A percentile compares a stretch with the other conserved stretches of the same genome.
These are phyloP conservation scores for Centrapalus pauciflorus DNA, from an alignment of 129 eudicot genomes.

Conservation along the genomic window DNA sequence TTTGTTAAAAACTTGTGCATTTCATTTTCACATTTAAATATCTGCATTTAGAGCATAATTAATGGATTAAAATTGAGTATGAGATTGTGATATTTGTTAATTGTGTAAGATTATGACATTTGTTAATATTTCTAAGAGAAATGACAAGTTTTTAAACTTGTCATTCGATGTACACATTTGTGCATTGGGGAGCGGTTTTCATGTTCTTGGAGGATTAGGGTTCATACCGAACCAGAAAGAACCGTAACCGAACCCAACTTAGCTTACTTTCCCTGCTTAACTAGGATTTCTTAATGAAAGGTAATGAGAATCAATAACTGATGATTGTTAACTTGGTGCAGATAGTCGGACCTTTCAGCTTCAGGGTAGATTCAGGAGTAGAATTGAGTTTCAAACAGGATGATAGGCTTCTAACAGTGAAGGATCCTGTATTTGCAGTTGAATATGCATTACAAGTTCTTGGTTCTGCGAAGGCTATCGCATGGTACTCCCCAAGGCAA, in stretches of 20 bases:
- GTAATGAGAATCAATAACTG: background rate
- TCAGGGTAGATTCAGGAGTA: conserved; percentile 75
- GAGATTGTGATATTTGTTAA: too few species aligned
- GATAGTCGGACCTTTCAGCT: conserved; percentile 85
- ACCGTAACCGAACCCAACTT: too few species aligned
- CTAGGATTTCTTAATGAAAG: background rate
- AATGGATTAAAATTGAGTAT: too few species aligned
- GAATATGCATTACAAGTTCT: conserved; percentile 94
- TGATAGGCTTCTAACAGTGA: conserved; percentile 34
- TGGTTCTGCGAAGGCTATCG: conserved; percentile 82
- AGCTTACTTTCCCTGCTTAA: background rate
- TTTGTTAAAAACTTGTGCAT: too few species aligned
- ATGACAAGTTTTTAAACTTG: too few species aligned
- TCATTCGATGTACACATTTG: background rate
- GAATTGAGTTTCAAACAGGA: conserved; percentile 39
- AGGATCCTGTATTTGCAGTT: conserved; percentile 75
- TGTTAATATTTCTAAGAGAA: background rate
- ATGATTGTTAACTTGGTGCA: conserved; percentile 28
- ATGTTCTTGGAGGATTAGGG: background rate
- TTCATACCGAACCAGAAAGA: too few species aligned
- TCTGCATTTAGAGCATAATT: too few species aligned
- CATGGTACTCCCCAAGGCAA: conserved; percentile 83
- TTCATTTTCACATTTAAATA: too few species aligned
- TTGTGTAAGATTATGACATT: too few species aligned
- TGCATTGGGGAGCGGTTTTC: background rate